phyloP scores from a whole-genome alignment of 2,329 filamentous ascomycete genomes.

The Hyphodiscus sp. region DNA sequence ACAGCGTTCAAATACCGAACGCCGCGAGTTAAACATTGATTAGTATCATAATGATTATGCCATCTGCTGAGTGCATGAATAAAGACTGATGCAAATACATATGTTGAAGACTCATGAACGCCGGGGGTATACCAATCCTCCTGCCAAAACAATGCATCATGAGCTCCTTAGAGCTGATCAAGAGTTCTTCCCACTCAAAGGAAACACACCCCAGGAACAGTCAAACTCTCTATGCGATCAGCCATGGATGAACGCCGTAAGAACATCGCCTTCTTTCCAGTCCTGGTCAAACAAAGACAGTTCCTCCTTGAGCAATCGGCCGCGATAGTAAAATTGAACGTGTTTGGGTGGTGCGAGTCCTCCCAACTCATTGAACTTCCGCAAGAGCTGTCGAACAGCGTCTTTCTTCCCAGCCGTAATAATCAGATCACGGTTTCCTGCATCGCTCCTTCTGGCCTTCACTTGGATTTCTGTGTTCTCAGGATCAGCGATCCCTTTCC shows the following conservation, averaged over 20 bases:
- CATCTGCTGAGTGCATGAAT: not conserved
- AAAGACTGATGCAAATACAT: not conserved
- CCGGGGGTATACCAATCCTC: not conserved
- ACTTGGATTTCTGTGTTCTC: conserved; percentile 21
- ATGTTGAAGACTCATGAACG: not conserved
- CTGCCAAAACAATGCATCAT: not conserved
- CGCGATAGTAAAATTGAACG: not conserved
- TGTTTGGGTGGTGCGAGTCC: not conserved
- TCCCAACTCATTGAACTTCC: conserved; percentile 54
- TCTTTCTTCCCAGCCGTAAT: conserved; percentile 54
- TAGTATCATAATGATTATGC: not conserved
- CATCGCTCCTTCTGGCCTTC: conserved; percentile 23
- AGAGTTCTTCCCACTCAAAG: not conserved
- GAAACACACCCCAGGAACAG: not conserved
- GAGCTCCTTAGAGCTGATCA: not conserved
- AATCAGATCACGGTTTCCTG: conserved; percentile 55
- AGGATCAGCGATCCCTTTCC: conserved; percentile 24
- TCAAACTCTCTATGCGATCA: not conserved
- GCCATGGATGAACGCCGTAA: not conserved
- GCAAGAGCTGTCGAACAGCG: conserved; percentile 55
- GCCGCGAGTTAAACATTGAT: not conserved
- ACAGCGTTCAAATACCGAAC: not conserved
- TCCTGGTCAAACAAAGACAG: not conserved
- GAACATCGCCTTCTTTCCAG: not conserved
- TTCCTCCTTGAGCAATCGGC: not conserved